These are phyloP conservation scores for Colletotrichum sp. DNA, from an alignment of 2,329 filamentous ascomycete genomes.

Conservation along the genomic window DNA sequence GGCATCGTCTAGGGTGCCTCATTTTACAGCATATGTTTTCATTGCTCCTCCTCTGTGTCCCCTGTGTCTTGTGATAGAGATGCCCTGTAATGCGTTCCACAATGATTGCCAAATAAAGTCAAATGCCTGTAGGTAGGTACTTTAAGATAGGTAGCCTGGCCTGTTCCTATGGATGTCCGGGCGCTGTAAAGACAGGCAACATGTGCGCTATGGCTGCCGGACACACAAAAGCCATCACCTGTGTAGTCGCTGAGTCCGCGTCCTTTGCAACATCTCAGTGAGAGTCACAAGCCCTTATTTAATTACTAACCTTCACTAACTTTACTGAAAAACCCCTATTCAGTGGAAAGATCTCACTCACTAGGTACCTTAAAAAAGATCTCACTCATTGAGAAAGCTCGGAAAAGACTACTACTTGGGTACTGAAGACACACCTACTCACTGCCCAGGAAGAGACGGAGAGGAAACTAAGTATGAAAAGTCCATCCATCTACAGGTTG, in stretches of 20 bases:
- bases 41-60: background rate
- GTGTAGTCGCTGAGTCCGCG: background rate
- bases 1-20: too few relatives aligned
- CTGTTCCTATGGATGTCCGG: accelerated
- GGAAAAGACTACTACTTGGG: background rate
- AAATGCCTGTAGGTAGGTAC: too few relatives aligned
- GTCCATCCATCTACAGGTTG: background rate
- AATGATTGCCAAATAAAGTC: too few relatives aligned
- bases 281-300: background rate
- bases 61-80: too few relatives aligned
- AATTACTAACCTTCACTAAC: background rate
- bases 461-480: background rate
- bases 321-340: background rate
- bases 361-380: too few relatives aligned
- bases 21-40: background rate
- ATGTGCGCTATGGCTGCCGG: background rate
- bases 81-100: too few relatives aligned
- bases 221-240: accelerated
- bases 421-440: background rate
- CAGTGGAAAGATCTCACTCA: too few relatives aligned
- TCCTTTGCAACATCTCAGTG: accelerated
- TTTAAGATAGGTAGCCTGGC: too few relatives aligned
- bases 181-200: too few relatives aligned
- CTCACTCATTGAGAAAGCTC: too few relatives aligned
- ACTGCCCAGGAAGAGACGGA: too few relatives aligned